A percentile compares a stretch with the other conserved stretches of the same genome.
phyloP scores from a whole-genome alignment of 2,329 filamentous ascomycete genomes.

The Phialocephala sp. region DNA sequence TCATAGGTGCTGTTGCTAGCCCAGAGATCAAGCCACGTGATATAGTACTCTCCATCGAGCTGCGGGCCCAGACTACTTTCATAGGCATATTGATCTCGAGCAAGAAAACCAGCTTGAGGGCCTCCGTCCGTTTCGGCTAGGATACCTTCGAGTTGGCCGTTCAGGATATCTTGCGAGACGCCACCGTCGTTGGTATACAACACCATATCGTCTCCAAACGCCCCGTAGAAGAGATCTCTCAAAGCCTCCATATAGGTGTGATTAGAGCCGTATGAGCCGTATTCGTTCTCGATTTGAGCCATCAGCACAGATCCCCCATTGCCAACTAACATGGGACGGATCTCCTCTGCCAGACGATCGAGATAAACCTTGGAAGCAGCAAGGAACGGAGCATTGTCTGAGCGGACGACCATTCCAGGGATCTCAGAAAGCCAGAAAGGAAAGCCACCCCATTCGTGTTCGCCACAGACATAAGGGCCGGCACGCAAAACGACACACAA shows the following conservation, averaged over 20 bases:
- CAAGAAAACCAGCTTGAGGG: conserved; percentile 47
- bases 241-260: conserved; percentile 51
- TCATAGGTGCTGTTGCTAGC: conserved; percentile 47
- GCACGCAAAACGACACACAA: conserved; percentile 54
- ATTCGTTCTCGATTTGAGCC: conserved; percentile 58
- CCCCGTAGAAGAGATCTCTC: conserved; percentile 48
- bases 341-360: conserved; percentile 49
- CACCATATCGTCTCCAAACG: conserved; percentile 47
- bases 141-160: conserved; percentile 51
- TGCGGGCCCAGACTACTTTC: conserved; percentile 50
- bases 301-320: conserved; percentile 54
- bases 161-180: conserved; percentile 49
- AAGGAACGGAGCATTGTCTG: conserved; percentile 49
- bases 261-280: conserved; percentile 54
- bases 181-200: conserved; percentile 58
- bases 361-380: conserved; percentile 53
- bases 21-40: conserved; percentile 52
- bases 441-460: conserved; percentile 52
- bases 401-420: conserved; percentile 47
- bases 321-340: conserved; percentile 52
- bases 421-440: conserved; percentile 50
- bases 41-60: conserved; percentile 57
- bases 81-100: conserved; percentile 50
- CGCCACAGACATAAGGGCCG: conserved; percentile 56
- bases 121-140: conserved; percentile 55